phyloP scores from a whole-genome alignment of 2,329 filamentous ascomycete genomes.

The Xylariaceae sp. region DNA sequence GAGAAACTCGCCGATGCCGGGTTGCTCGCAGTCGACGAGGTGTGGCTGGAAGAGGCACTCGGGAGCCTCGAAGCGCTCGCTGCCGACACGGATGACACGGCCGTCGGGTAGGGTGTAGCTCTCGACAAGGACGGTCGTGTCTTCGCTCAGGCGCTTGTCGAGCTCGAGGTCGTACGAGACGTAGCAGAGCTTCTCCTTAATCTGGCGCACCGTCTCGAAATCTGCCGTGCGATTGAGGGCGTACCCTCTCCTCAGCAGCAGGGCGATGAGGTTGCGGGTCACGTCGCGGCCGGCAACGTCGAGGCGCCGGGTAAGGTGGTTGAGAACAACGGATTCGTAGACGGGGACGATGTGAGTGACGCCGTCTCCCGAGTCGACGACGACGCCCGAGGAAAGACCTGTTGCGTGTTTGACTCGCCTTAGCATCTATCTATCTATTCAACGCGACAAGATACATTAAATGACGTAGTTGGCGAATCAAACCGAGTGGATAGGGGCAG shows the following conservation, averaged over 20 bases:
- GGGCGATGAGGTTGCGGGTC: slow-evolving; percentile 94
- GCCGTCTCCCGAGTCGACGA: slow-evolving; percentile 96
- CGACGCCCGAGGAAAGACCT: slow-evolving; percentile 90
- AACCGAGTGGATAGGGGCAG: background rate
- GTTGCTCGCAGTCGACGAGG: slow-evolving; percentile 94
- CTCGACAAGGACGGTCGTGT: slow-evolving; percentile 95
- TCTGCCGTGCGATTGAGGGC: slow-evolving; percentile 97
- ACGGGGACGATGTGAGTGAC: slow-evolving; percentile 98
- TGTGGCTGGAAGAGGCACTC: slow-evolving; percentile 99
- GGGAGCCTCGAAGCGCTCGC: slow-evolving; percentile 95
- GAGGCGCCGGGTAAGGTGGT: slow-evolving; percentile 89
- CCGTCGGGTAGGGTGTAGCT: slow-evolving; percentile 97
- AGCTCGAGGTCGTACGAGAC: slow-evolving; percentile 97
- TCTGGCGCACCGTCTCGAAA: slow-evolving; percentile 97
- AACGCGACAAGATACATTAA: too few relatives aligned
- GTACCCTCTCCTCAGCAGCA: slow-evolving; percentile 90
- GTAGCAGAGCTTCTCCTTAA: slow-evolving; percentile 99
- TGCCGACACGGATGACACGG: slow-evolving; percentile 91
- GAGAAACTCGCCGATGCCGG: slow-evolving; percentile 92
- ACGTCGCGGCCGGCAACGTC: slow-evolving; percentile 97
- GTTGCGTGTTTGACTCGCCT: background rate
- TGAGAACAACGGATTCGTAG: slow-evolving; percentile 96
- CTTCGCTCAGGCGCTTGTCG: slow-evolving; percentile 92
- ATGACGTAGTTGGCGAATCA: background rate
- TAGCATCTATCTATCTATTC: background rate